phyloP scores from a whole-genome alignment of 495 filamentous ascomycete genomes.

The Tuber melanosporum region DNA sequence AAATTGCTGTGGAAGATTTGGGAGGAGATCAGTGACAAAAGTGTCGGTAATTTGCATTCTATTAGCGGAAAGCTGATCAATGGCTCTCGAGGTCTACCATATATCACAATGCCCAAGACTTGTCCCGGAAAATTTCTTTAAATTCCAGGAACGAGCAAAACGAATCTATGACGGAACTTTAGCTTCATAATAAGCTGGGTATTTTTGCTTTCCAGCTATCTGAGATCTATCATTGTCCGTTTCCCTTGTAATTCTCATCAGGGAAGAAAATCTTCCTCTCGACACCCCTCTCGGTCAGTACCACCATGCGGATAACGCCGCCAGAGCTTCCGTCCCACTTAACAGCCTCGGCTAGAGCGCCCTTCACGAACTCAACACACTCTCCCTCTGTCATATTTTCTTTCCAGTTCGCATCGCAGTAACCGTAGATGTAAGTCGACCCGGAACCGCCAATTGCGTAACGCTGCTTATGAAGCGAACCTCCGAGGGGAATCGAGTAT shows the following conservation, averaged over 20 bases:
- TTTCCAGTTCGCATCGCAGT: conserved; percentile 93
- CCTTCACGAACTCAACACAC: conserved; percentile 89
- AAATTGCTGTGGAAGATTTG: neutral
- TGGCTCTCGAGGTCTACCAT: neutral
- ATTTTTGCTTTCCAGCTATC: neutral
- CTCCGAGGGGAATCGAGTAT: conserved; percentile 92
- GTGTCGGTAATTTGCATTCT: neutral
- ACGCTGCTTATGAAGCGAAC: conserved; percentile 92
- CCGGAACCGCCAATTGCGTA: conserved; percentile 96
- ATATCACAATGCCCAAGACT: neutral
- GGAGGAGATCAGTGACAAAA: neutral
- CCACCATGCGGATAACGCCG: conserved; percentile 95
- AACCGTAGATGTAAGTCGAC: conserved; percentile 98
- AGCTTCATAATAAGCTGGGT: neutral
- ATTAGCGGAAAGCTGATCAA: neutral
- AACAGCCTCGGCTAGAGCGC: conserved; percentile 82
- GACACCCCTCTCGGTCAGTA: conserved; percentile 60
- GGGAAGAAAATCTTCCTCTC: conserved; percentile 43
- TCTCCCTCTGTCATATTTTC: conserved; percentile 91
- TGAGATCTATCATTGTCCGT: conserved; percentile 29
- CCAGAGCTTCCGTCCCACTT: conserved; percentile 99
- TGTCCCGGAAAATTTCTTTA: neutral
- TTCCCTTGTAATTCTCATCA: conserved; percentile 38
- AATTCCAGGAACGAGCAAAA: neutral
- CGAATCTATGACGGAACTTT: neutral